Base-by-base conservation (phyloP, 495 filamentous ascomycete genomes). In the Annulohypoxylon bovei region DNA sequence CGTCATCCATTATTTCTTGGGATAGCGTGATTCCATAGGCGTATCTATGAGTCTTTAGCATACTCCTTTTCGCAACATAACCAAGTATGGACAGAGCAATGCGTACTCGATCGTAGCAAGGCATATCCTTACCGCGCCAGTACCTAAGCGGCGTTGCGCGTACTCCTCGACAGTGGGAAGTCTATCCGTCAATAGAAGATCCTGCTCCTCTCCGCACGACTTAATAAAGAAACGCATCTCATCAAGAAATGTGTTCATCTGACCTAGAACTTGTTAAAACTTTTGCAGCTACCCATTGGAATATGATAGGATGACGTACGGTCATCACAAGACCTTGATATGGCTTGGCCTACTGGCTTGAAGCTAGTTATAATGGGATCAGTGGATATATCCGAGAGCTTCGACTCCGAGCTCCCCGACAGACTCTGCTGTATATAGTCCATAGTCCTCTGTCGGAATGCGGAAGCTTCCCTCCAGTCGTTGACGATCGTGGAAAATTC, bases 91-190 rank as follows among this genome's bases (percentile, higher is more conserved):
- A 49, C 9, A 12, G 1, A 6, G 33, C 9, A 9, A 42, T 57
- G 5, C 22, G 12, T 58, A 68, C 58, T 68, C 66, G 14, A 44
- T 62, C 12, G 42, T 68, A 6, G 66, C 49, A 1, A 68, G 4
- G 6, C 40, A 58, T n/a, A 68, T 14, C 18, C 52, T 32, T 1
- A 52, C 66, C 5, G 30, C 66, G 0, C 58, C 52, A 27, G 66
- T 25, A 0, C 58, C 58, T 6, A 46, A 2, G 18, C 66, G 66
- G 12, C 3, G 11, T 12, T 27, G 22, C 12, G 33, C 2, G n/a
- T 58, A 69, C 14, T 69, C 66, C 16, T 69, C 66, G 5, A 69
- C n/a, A n/a, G 66, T 69, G 32, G 58, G 59, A 6, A 69, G 40
- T 9, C 11, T 27, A n/a, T 27, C 5, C 4, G 42, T 11, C 4